Base-by-base conservation (phyloP, 192 early-diverging fungal species). In the Coemansia sp. region DNA sequence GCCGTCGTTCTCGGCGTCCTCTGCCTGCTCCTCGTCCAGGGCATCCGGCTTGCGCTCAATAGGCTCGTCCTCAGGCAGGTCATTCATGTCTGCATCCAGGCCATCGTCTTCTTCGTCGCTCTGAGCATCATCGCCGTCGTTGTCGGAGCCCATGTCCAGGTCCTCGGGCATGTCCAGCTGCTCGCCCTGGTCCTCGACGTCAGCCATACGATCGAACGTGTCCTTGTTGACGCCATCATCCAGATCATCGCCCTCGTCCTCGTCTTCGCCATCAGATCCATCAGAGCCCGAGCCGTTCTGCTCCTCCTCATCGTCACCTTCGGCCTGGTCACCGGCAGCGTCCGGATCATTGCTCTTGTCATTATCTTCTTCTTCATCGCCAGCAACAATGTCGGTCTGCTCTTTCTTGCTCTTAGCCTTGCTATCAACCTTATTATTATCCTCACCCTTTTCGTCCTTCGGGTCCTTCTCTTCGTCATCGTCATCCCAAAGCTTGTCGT, bases 401-500 rank as follows among this genome's bases (percentile, higher is more conserved):
- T 74, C 68, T 34, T 72, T 71, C 40, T 72, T 56, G 66, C 58
- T 64, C 45, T 82, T 78, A 0, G 77, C 82, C 32, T 84, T 76
- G 75, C 64, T 67, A 28, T 85, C 83, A 36, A 82, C 76, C 30
- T 84, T 76, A 60, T 74, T 76, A 60, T 74, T 77, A 56, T 84
- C 80, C 30, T 85, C 75, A 17, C 77, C 76, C 51, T 72, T 72
- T 18, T 79, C 67, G 48, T 75, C 73, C n/a, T 86, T 73, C 20
- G 81, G 76, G 48, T 83, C 70, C 12, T 86, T 73, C 34, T 84
- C 79, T 34, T 86, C 84, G 28, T 87, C 74, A 17, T 87, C 82
- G 70, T 95, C 96, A 52, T 90, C 92, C 97, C 97, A 99, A 86
- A 99, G 86, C 84, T 97, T 95, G 64, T 99, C 96, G 67, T 99